Conservation (phyloP, 2,329 filamentous ascomycete genomes). For the Didymella lethalis region DNA sequence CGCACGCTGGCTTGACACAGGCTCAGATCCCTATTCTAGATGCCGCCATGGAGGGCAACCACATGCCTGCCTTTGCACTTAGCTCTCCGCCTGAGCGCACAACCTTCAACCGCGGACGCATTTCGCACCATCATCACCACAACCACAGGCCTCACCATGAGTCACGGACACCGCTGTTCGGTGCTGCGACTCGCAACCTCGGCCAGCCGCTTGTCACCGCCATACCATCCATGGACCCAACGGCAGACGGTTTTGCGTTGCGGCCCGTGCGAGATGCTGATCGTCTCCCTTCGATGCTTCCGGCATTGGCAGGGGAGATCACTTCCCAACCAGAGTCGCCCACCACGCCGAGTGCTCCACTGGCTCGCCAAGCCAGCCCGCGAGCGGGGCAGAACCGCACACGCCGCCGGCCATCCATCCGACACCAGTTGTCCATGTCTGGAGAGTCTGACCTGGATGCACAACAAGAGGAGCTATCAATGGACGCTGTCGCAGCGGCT, state of each 20-base stretch:
- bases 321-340: slow-evolving; percentile 84
- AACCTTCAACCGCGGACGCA: slow-evolving; percentile 66
- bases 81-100: slow-evolving; percentile 76
- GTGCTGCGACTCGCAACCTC: slow-evolving; percentile 53
- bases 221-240: slow-evolving; percentile 70
- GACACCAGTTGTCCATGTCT: slow-evolving; percentile 86
- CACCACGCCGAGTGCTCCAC: slow-evolving; percentile 54
- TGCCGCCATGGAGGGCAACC: slow-evolving; percentile 66
- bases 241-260: slow-evolving; percentile 73
- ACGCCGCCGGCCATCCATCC: slow-evolving; percentile 80
- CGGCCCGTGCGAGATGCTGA: slow-evolving; percentile 86
- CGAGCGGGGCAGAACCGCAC: slow-evolving; percentile 59
- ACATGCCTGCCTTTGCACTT: slow-evolving; percentile 69
- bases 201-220: slow-evolving; percentile 74
- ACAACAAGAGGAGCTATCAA: slow-evolving; percentile 81
- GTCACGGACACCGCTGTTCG: slow-evolving; percentile 45
- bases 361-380: slow-evolving; percentile 48
- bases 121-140: slow-evolving; percentile 59
- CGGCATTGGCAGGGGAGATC: slow-evolving; percentile 69
- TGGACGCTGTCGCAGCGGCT: slow-evolving; percentile 77
- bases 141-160: slow-evolving; percentile 56
- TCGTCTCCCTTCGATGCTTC: slow-evolving; percentile 85
- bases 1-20: slow-evolving; percentile 37
- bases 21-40: slow-evolving; percentile 54
- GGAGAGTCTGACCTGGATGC: slow-evolving; percentile 82